These are phyloP conservation scores for Candida rishiriensis DNA, from an alignment of 805 yeast species.

Conservation along the genomic window DNA sequence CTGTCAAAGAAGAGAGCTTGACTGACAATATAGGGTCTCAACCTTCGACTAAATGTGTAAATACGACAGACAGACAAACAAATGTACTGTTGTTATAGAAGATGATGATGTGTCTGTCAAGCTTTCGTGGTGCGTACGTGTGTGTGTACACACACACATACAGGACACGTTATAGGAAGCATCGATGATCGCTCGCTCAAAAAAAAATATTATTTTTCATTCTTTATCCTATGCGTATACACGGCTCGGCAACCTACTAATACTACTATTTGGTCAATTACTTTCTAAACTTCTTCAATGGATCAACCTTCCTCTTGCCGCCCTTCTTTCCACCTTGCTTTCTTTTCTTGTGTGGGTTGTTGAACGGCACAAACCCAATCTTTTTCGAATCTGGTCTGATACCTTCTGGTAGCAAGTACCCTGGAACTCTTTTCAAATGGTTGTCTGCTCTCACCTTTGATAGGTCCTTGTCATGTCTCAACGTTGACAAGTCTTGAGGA, in stretches of 20 bases:
- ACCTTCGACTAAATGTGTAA: too few species aligned
- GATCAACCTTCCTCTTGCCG: conserved; percentile 43
- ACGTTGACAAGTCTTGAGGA: conserved; percentile 84
- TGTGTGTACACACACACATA: too few species aligned
- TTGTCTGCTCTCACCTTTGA: conserved; percentile 79
- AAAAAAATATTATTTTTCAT: not conserved
- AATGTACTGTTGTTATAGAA: too few species aligned
- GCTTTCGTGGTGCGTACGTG: too few species aligned
- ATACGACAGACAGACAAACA: too few species aligned
- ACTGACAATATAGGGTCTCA: too few species aligned
- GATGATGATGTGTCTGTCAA: too few species aligned
- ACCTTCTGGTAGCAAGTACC: conserved; percentile 78
- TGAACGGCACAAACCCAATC: conserved; percentile 72
- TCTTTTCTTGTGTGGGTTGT: conserved; percentile 38
- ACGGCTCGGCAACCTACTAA: not conserved
- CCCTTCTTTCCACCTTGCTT: conserved; percentile 28
- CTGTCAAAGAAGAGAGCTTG: too few species aligned
- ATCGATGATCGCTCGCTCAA: too few species aligned
- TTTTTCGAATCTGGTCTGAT: conserved; percentile 54
- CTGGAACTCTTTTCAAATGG: conserved; percentile 90
- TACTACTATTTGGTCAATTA: too few species aligned
- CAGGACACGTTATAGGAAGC: too few species aligned
- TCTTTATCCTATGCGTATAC: too few species aligned
- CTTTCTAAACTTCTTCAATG: conserved; percentile 40
- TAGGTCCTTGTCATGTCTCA: conserved; percentile 88